Percentiles rank a stretch among this genome's conserved stretches.
Evolutionary conservation across 2,329 filamentous ascomycete species (phyloP).

Genomic region (Dothideomycetidae sp.): DNA sequence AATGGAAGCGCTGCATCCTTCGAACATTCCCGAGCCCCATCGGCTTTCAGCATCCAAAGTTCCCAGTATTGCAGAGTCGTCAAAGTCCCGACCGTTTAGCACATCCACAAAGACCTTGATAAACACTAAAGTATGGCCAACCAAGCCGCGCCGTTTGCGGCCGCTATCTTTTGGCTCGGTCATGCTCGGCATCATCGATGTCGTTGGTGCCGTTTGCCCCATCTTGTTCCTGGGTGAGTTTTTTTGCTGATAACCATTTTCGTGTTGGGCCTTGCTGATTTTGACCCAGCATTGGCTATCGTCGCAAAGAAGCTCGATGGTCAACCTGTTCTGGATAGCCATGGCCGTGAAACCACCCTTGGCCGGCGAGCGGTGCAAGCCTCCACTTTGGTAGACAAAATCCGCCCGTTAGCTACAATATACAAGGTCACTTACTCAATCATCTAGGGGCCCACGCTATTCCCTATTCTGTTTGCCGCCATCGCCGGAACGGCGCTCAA

Average conservation of each 20-base stretch:
- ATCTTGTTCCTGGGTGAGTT: constrained; percentile 24
- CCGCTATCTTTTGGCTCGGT: neutral
- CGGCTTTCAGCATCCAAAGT: neutral
- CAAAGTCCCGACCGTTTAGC: neutral
- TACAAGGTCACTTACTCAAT: too few relatives aligned
- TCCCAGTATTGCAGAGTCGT: neutral
- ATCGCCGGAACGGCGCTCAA: constrained; percentile 24
- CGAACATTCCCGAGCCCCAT: too few relatives aligned
- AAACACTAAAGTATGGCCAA: constrained; percentile 8
- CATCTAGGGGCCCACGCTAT: constrained; percentile 23
- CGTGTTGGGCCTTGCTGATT: neutral
- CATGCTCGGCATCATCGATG: constrained; percentile 15
- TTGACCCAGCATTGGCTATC: constrained; percentile 18
- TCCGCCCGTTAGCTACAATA: too few relatives aligned
- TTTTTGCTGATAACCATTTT: neutral
- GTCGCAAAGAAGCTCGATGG: constrained; percentile 18
- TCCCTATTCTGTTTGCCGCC: constrained; percentile 25
- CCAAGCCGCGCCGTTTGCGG: constrained; percentile 7
- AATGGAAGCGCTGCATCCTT: too few relatives aligned
- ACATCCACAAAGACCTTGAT: neutral
- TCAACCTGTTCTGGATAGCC: constrained; percentile 15
- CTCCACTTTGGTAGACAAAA: neutral
- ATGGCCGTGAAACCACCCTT: constrained; percentile 17
- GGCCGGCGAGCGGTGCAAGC: constrained; percentile 10
- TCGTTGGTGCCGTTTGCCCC: constrained; percentile 20